phyloP scores from a whole-genome alignment of 805 yeast genomes.

The Blastobotrys chiropterorum region DNA sequence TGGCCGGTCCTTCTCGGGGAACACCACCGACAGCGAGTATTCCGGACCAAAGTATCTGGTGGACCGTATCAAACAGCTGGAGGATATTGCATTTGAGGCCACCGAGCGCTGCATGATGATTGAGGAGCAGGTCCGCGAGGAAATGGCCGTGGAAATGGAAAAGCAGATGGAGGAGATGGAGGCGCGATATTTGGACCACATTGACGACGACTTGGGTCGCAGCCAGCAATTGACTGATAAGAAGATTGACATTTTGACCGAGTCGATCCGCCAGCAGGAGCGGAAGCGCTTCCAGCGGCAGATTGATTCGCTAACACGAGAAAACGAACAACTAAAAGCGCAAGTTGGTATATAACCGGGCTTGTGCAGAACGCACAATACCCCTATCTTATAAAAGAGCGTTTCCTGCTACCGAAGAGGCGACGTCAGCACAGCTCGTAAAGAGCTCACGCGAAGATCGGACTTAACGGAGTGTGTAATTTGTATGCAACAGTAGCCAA shows the following conservation, averaged over 20 bases:
- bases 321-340: constrained; percentile 1
- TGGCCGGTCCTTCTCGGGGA: constrained; percentile 3
- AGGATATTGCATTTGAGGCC: constrained; percentile 3
- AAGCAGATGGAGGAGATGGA: constrained; percentile 24
- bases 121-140: constrained; percentile 23
- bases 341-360: neutral
- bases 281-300: constrained; percentile 3
- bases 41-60: constrained; percentile 4
- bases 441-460: neutral
- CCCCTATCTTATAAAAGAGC: no score
- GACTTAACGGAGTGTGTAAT: no score
- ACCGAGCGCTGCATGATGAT: constrained; percentile 13
- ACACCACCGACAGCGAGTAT: neutral
- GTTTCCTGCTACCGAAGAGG: no score
- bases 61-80: constrained; percentile 17
- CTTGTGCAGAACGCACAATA: no score
- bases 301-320: constrained; percentile 4
- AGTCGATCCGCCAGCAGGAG: constrained; percentile 3
- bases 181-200: constrained; percentile 20
- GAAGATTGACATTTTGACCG: constrained; percentile 17
- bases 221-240: constrained; percentile 19
- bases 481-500: no score
- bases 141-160: constrained; percentile 28
- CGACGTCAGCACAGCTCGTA: no score
- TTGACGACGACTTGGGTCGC: constrained; percentile 15